Evolutionary conservation across 169 alveolate genomes (phyloP), one percentile per base, ranked within the genome.

Genomic region (Eimeria praecox): DNA sequence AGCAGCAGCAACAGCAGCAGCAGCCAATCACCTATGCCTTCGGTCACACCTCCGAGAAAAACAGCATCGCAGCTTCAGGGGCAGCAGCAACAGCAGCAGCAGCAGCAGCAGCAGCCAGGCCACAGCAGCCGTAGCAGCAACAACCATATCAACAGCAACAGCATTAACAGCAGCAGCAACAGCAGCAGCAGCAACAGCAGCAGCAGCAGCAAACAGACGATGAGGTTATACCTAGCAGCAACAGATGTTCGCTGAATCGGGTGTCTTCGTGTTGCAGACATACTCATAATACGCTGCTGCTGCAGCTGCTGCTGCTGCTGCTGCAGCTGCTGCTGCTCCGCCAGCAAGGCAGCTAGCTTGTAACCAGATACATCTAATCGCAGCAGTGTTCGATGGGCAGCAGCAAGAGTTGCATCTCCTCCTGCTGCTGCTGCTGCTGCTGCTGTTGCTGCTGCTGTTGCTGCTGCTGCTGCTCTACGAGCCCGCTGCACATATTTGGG

Each of bases 251-350:
- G 77, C 1, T 30, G 77, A 64, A 24, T 20, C 27, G 66, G n/a
- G 62, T 12, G 18, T 20, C 62, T 52, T 12, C 54, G 54, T 20
- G 52, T 14, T 0, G 22, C 85, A 1, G 30, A n/a, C 85, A 73
- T 73, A 12, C 20, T 73, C 18, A 38, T 9, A 18, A 38, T 12
- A 12, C 52, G 52, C 52, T 38, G 86, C 52, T 33, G 56, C 89
- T n/a, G 85, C 85, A 10, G 54, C 24, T 73, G 38, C 40, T 73
- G 89, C 64, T 78, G 89, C 89, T 40, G 89, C 89, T 78, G 89
- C 66, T 78, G 89, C 89, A 0, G 89, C 64, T 78, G 89, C 64
- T 78, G 89, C 89, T 78, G 69, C 89, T 78, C 89, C 8, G 52
- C 56, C 1, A 78, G 38, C n/a, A 46, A 30, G 42, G 89, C 14